phyloP scores from a whole-genome alignment of 1,284 basidiomycete genomes.

The Porodaedalea pini region DNA sequence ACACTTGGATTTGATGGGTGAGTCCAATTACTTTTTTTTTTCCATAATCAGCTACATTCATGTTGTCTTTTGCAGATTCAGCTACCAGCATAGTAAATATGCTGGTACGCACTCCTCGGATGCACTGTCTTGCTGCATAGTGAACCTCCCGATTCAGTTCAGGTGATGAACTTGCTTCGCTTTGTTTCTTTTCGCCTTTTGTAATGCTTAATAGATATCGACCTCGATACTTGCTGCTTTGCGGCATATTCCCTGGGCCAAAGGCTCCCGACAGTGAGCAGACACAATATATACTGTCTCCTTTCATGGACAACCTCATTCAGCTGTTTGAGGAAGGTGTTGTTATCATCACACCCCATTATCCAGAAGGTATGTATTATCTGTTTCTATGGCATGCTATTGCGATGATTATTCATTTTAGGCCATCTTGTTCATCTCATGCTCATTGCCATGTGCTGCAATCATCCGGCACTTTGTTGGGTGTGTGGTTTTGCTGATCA shows the following conservation, averaged over 20 bases:
- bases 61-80: background rate
- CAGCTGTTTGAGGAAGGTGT: slow-evolving; percentile 11
- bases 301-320: slow-evolving; percentile 15
- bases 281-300: slow-evolving; percentile 12
- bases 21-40: background rate
- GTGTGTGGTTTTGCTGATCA: too few relatives aligned
- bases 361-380: slow-evolving; percentile 5
- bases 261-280: slow-evolving; percentile 13
- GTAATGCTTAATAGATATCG: slow-evolving; percentile 10
- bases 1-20: slow-evolving; percentile 18
- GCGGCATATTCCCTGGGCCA: slow-evolving; percentile 16
- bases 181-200: background rate
- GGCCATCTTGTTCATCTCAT: too few relatives aligned
- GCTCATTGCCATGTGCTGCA: too few relatives aligned
- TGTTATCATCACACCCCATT: slow-evolving; percentile 1
- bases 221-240: slow-evolving; percentile 5
- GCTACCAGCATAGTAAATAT: slow-evolving; percentile 5
- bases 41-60: background rate
- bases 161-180: background rate
- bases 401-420: too few relatives aligned
- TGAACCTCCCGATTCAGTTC: background rate
- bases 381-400: too few relatives aligned
- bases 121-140: background rate
- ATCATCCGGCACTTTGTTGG: too few relatives aligned
- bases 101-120: slow-evolving; percentile 8